Evolutionary conservation across 805 yeast genomes (phyloP).

Genomic region (Yamadazyma nakazawae): DNA sequence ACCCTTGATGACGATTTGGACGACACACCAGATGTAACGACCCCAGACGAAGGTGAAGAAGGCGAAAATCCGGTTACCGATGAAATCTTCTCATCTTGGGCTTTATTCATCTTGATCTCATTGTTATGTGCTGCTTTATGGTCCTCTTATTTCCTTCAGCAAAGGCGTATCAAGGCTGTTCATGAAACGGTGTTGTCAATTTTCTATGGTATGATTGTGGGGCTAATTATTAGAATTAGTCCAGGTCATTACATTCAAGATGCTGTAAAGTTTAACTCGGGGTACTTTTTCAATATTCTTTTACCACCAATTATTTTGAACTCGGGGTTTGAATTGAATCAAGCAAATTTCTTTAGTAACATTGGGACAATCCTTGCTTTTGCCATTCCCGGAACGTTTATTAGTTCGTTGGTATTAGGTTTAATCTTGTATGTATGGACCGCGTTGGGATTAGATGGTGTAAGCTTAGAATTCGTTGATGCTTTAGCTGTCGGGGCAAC

Average conservation of each 20-base stretch:
- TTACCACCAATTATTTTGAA: slow-evolving; percentile 95
- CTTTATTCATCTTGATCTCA: slow-evolving; percentile 79
- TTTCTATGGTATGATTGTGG: slow-evolving; percentile 95
- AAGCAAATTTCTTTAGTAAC: slow-evolving; percentile 90
- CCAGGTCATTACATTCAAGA: slow-evolving; percentile 98
- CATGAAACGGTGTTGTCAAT: slow-evolving; percentile 97
- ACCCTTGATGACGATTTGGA: slow-evolving; percentile 28
- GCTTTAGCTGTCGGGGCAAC: slow-evolving; percentile 98
- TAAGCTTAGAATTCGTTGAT: slow-evolving; percentile 89
- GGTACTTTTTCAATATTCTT: slow-evolving; percentile 89
- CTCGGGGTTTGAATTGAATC: slow-evolving; percentile 95
- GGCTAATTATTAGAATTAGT: slow-evolving; percentile 79
- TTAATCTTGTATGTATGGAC: slow-evolving; percentile 86
- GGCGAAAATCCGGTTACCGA: slow-evolving; percentile 82
- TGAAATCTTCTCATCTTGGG: slow-evolving; percentile 97
- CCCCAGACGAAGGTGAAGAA: slow-evolving; percentile 51
- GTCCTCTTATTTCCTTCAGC: slow-evolving; percentile 92
- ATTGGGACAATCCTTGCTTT: slow-evolving; percentile 86
- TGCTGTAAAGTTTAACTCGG: slow-evolving; percentile 90
- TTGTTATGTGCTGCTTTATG: slow-evolving; percentile 85
- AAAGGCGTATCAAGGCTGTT: slow-evolving; percentile 86
- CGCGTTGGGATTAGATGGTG: slow-evolving; percentile 82
- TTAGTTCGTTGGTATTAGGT: slow-evolving; percentile 90
- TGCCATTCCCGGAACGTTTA: slow-evolving; percentile 96
- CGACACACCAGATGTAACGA: slow-evolving; percentile 36